Evolutionary conservation across 2,329 filamentous ascomycete genomes (phyloP).

Genomic region (Dichotomopilus funicola): DNA sequence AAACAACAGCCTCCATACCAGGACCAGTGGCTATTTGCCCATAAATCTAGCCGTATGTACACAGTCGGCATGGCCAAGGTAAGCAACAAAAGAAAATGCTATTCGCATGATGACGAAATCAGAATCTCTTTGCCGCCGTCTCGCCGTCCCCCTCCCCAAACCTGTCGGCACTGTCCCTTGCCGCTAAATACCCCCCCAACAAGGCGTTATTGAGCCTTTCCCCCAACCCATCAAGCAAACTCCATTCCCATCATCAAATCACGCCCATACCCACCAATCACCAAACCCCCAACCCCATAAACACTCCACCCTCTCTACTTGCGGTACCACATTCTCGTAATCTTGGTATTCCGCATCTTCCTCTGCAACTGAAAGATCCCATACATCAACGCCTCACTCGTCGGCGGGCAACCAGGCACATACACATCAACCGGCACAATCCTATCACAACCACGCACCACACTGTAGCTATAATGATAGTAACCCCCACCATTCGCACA

Average conservation of each 20-base stretch:
- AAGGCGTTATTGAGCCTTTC: not conserved
- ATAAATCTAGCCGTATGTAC: slow-evolving; percentile 4
- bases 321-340: slow-evolving; percentile 46
- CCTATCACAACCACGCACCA: slow-evolving; percentile 58
- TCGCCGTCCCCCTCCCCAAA: not conserved
- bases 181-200: not conserved
- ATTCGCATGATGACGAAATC: not conserved
- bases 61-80: not conserved
- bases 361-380: slow-evolving; percentile 63
- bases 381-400: slow-evolving; percentile 43
- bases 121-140: not conserved
- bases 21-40: not conserved
- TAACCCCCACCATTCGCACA: slow-evolving; percentile 57
- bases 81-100: not conserved
- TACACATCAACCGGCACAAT: slow-evolving; percentile 64
- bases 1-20: too few species aligned
- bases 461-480: slow-evolving; percentile 67
- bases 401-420: slow-evolving; percentile 56
- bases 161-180: not conserved
- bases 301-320: slow-evolving; percentile 30
- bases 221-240: not conserved
- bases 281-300: not conserved
- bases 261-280: not conserved
- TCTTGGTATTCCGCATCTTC: slow-evolving; percentile 54
- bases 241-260: too few species aligned